Evolutionary conservation across 2,329 filamentous ascomycete genomes (phyloP).

Genomic region (Pestalotiopsis fici): DNA sequence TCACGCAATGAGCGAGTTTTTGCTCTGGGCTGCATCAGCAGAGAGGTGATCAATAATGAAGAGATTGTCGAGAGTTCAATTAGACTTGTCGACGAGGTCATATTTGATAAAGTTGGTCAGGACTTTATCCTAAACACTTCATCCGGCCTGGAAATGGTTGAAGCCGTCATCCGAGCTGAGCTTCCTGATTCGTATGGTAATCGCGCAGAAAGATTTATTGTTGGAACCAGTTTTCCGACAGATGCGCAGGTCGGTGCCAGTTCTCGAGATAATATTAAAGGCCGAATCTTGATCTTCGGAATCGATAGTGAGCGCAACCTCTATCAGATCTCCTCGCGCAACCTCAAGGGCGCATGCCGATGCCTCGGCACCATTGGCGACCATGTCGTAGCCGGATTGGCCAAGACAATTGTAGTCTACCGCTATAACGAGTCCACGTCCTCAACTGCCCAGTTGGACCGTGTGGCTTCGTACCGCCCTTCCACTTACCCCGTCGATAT

Average conservation of each 20-base stretch:
- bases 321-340: slow-evolving; percentile 69
- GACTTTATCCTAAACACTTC: slow-evolving; percentile 61
- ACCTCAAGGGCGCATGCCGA: slow-evolving; percentile 78
- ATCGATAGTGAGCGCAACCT: slow-evolving; percentile 74
- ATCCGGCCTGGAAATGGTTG: slow-evolving; percentile 69
- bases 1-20: slow-evolving; percentile 79
- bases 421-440: slow-evolving; percentile 57
- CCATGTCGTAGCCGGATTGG: slow-evolving; percentile 82
- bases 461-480: slow-evolving; percentile 75
- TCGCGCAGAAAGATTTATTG: slow-evolving; percentile 76
- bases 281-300: slow-evolving; percentile 83
- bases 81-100: slow-evolving; percentile 85
- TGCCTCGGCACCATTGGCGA: slow-evolving; percentile 74
- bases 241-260: slow-evolving; percentile 51
- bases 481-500: slow-evolving; percentile 84
- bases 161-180: slow-evolving; percentile 78
- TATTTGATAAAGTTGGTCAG: slow-evolving; percentile 76
- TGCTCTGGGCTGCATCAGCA: slow-evolving; percentile 81
- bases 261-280: slow-evolving; percentile 56
- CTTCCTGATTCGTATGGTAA: slow-evolving; percentile 61
- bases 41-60: slow-evolving; percentile 66
- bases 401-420: slow-evolving; percentile 76
- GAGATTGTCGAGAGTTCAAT: slow-evolving; percentile 82
- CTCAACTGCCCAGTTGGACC: slow-evolving; percentile 61
- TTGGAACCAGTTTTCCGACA: slow-evolving; percentile 80